These are phyloP conservation scores for Cercospora nicotianae DNA, from an alignment of 2,329 filamentous ascomycete species.

Conservation along the genomic window DNA sequence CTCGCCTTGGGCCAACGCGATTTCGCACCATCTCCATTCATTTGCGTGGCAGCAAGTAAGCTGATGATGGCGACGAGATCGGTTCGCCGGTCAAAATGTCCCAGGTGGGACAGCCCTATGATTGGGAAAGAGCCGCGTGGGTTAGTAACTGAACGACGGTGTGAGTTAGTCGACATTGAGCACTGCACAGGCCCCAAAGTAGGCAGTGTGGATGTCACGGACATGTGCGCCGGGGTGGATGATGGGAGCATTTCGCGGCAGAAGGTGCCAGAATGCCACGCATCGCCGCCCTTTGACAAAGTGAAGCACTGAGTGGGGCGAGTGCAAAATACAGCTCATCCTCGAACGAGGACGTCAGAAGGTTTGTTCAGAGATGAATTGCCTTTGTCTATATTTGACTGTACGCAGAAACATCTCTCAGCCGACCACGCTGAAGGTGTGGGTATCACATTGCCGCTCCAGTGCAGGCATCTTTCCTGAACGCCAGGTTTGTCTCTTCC, in stretches of 20 bases:
- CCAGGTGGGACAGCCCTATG: not conserved
- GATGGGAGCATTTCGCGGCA: not conserved
- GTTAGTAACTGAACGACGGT: not conserved
- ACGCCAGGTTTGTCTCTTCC: constrained; percentile 25
- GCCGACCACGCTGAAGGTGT: constrained; percentile 51
- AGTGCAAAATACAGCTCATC: constrained; percentile 34
- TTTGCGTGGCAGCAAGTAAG: not conserved
- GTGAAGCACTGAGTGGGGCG: not conserved
- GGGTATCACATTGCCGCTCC: constrained; percentile 30
- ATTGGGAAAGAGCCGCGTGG: not conserved
- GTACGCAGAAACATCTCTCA: constrained; percentile 49
- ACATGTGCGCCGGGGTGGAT: not conserved
- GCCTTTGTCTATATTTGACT: constrained; percentile 43
- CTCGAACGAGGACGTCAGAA: constrained; percentile 38
- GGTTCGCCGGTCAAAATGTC: not conserved
- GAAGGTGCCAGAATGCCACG: not conserved
- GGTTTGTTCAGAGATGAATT: constrained; percentile 55
- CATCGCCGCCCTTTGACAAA: not conserved
- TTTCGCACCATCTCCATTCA: constrained; percentile 4
- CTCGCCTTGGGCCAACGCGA: not conserved
- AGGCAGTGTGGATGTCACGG: not conserved
- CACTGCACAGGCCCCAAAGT: not conserved
- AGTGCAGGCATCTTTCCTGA: constrained; percentile 16
- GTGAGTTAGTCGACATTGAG: not conserved
- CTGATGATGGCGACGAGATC: not conserved